phyloP scores from a whole-genome alignment of 208 protist genomes.

The Acanthamoeba triangularis region DNA sequence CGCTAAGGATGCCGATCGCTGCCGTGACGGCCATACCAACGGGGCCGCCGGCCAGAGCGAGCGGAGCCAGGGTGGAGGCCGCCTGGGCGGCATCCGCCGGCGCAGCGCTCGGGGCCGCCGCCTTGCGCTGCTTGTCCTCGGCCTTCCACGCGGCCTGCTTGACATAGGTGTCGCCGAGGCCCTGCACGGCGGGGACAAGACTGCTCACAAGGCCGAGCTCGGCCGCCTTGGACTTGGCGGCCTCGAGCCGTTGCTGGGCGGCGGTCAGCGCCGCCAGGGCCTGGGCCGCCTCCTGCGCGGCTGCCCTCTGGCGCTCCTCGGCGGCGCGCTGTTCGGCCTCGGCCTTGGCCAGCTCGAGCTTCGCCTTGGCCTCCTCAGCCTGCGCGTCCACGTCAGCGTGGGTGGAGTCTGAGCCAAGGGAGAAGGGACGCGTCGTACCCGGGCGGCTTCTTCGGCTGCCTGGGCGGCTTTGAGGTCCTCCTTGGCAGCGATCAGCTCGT shows the following conservation, averaged over 20 bases:
- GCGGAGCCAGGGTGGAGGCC: neutral
- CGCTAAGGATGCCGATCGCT: neutral
- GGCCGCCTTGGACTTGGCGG: neutral
- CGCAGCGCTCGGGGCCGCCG: no score
- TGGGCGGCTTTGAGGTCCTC: neutral
- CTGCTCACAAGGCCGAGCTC: neutral
- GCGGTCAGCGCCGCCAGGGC: neutral
- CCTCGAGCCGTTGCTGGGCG: neutral
- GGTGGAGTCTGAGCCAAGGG: neutral
- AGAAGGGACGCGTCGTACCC: neutral
- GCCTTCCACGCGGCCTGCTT: neutral
- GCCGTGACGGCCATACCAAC: neutral
- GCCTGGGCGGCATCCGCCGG: neutral
- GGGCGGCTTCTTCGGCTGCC: neutral
- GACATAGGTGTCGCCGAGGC: neutral
- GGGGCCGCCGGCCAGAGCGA: neutral
- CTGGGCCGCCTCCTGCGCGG: neutral
- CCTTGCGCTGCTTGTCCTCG: neutral
- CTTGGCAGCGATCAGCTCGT: neutral
- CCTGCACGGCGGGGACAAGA: neutral
- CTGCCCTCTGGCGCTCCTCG: neutral
- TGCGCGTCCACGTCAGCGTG: neutral
- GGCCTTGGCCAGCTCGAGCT: neutral
- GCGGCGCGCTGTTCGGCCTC: neutral
- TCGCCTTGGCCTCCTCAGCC: neutral